These are phyloP conservation scores for Bipolaris zeicola DNA, from an alignment of 2,329 filamentous ascomycete species.

Conservation along the genomic window DNA sequence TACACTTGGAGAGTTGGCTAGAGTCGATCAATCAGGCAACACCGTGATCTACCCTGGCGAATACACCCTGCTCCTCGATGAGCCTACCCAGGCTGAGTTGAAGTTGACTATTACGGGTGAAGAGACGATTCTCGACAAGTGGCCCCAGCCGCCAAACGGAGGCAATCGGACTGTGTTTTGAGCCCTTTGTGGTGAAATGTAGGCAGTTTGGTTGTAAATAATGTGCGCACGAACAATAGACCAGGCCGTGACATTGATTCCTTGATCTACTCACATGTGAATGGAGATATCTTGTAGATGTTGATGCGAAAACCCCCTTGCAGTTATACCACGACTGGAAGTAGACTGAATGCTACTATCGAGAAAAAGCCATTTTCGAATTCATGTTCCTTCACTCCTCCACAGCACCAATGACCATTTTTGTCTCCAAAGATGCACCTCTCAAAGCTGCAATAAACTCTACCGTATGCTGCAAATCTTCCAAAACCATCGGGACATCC, in stretches of 20 bases:
- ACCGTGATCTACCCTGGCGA: slow-evolving; percentile 60
- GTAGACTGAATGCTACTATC: too few relatives aligned
- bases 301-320: too few relatives aligned
- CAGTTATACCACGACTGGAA: too few relatives aligned
- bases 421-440: too few relatives aligned
- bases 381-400: too few relatives aligned
- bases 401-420: too few relatives aligned
- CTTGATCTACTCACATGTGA: too few relatives aligned
- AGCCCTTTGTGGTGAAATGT: too few relatives aligned
- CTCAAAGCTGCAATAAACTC: too few relatives aligned
- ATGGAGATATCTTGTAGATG: too few relatives aligned
- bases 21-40: slow-evolving; percentile 58
- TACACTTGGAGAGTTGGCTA: slow-evolving; percentile 57
- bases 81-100: slow-evolving; percentile 43
- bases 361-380: too few relatives aligned
- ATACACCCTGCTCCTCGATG: slow-evolving; percentile 47
- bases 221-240: not conserved
- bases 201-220: not conserved
- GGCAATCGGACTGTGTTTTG: not conserved
- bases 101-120: slow-evolving; percentile 57
- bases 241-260: too few relatives aligned
- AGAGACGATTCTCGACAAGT: slow-evolving; percentile 50
- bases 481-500: not conserved
- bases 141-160: slow-evolving; percentile 26
- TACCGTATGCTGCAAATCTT: not conserved